phyloP scores from a whole-genome alignment of 257 asterid species.

The Solanum bukasovii region DNA sequence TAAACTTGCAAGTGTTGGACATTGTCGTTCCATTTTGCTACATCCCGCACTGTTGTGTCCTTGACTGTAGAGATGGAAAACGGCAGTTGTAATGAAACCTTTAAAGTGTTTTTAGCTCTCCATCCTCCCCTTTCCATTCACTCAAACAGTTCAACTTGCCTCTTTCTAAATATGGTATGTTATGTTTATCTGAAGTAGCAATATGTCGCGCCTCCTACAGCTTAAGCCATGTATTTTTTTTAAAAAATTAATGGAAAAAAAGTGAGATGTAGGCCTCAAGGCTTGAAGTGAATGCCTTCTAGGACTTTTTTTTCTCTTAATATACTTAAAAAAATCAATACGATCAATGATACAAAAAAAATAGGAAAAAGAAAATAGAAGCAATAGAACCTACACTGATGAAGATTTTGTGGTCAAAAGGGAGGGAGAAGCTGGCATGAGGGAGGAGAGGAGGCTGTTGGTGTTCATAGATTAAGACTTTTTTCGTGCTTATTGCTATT shows the following conservation, averaged over 20 bases:
- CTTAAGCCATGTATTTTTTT: background rate
- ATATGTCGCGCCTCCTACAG: background rate
- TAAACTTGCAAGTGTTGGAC: background rate
- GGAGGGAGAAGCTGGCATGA: background rate
- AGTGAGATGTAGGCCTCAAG: background rate
- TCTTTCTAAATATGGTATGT: background rate
- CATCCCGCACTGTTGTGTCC: background rate
- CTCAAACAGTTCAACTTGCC: background rate
- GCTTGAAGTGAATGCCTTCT: background rate
- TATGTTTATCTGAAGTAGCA: background rate
- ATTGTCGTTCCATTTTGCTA: background rate
- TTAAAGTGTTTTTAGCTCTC: background rate
- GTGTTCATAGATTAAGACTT: background rate
- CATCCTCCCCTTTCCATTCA: background rate
- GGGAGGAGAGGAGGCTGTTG: background rate
- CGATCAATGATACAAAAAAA: background rate
- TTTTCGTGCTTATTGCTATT: background rate
- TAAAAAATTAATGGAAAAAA: background rate
- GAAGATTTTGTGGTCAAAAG: background rate
- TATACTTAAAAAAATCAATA: background rate
- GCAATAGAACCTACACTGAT: background rate
- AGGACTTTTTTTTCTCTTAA: background rate
- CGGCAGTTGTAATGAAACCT: background rate
- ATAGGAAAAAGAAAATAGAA: background rate
- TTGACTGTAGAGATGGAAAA: background rate